Evolutionary conservation across 257 asterid species (phyloP).

Genomic region (Petrea volubilis): DNA sequence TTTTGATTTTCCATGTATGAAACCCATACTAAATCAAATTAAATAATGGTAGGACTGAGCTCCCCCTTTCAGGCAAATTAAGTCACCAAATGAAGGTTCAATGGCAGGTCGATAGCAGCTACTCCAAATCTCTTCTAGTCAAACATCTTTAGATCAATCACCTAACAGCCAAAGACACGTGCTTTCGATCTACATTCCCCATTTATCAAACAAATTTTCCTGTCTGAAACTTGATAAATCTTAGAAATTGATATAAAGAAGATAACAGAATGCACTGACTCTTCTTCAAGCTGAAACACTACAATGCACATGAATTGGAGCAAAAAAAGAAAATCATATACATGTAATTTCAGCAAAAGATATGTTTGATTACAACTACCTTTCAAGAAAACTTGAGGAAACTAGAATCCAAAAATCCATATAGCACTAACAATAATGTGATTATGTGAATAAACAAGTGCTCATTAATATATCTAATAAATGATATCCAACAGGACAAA

Average conservation of each 20-base stretch:
- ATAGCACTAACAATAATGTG: neutral
- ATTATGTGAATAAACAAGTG: neutral
- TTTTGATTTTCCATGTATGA: neutral
- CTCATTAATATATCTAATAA: constrained; percentile 9
- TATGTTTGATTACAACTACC: neutral
- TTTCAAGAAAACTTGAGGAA: neutral
- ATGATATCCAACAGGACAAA: constrained; percentile 4
- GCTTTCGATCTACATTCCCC: constrained; percentile 8
- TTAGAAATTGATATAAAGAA: neutral
- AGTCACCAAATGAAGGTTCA: constrained; percentile 13
- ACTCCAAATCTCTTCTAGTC: constrained; percentile 5
- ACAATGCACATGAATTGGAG: neutral
- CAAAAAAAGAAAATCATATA: neutral
- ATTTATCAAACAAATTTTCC: neutral
- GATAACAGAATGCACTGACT: constrained; percentile 1
- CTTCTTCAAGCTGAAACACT: neutral
- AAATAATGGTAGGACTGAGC: neutral
- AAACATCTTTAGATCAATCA: constrained; percentile 5
- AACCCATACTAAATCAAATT: neutral
- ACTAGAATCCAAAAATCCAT: neutral
- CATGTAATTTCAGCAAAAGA: neutral
- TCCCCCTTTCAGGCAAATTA: neutral
- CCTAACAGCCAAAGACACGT: constrained; percentile 7
- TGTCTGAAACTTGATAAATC: constrained; percentile 1
- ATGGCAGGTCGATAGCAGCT: neutral